Base-by-base conservation (phyloP, 331 rosid genomes). In the Malus hybrid region DNA sequence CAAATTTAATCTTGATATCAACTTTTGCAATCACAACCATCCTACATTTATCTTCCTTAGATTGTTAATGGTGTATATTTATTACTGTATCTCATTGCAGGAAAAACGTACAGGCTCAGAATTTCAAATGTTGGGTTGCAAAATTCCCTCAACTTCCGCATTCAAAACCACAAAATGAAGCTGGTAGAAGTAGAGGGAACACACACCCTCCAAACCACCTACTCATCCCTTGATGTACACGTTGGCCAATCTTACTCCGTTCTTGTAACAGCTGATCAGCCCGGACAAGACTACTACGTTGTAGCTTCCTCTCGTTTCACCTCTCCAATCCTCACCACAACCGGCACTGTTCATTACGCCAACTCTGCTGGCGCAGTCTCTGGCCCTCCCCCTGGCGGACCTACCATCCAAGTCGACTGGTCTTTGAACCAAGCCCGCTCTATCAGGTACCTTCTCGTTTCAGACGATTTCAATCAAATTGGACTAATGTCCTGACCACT, bases 381-480 rank as follows among this genome's bases (percentile, higher is more conserved):
- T 65, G 98, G 99, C 74, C 97, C 98, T 6, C 88, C 84, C 2
- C 99, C 98, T 18, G 99, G 99, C 32, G 99, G 98, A 10, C 99
- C 99, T 11, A 95, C 99, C 33, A 95, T 89, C 79, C 98, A 95
- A 79, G 75, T 95, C 46, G 98, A 92, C 54, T 95, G 99, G 99
- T 95, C 99, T 57, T 81, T 95, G 80, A 95, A 95, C 89, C 99
- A 95, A 83, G 99, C 99, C 34, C 99, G 99, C 64, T 89, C 99
- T 3, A 92, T 95, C 73, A 90, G 98, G 98, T 91, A 77, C 77
- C 44, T 71, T 10, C 74, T n/a, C 5, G 7, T 27, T 61, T 22
- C 63, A 57, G 6, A 50, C 56, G 1, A 50, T 50, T 15, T 50
- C 56, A 15, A 50, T 6, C n/a, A 16, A 50, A 50, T 50, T 16